Evolutionary conservation across 2,329 filamentous ascomycete species (phyloP).

Genomic region (Cladosporium colombiae): DNA sequence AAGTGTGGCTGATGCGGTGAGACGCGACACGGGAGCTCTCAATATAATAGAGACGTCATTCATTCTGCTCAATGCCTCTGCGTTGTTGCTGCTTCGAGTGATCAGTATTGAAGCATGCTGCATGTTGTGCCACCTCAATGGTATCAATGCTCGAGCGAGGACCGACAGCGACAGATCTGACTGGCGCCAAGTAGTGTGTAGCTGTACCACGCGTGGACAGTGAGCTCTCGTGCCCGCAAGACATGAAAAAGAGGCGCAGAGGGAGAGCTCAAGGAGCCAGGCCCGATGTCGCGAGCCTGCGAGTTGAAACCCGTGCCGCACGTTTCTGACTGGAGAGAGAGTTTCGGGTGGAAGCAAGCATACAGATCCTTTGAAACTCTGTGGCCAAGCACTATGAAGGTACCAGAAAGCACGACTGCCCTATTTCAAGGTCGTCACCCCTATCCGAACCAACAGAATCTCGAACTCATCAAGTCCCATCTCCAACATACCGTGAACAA

Average conservation of each 20-base stretch:
- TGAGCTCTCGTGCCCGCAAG: neutral
- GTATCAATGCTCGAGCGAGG: neutral
- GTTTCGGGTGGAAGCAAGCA: neutral
- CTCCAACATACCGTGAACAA: neutral
- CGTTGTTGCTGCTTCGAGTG: neutral
- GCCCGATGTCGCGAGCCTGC: neutral
- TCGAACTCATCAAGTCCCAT: neutral
- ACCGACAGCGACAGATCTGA: neutral
- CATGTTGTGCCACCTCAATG: neutral
- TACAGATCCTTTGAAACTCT: slow-evolving; percentile 2
- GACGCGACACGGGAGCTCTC: slow-evolving; percentile 2
- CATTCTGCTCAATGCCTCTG: neutral
- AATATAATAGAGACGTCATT: slow-evolving; percentile 20
- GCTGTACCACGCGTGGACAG: neutral
- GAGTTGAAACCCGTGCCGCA: neutral
- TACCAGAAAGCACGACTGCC: neutral
- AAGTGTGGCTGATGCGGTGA: slow-evolving; percentile 17
- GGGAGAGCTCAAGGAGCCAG: neutral
- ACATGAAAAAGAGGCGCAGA: neutral
- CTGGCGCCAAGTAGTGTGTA: neutral
- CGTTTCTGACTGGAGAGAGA: neutral
- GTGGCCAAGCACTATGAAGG: neutral
- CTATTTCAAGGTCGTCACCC: neutral
- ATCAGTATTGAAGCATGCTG: neutral
- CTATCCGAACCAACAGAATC: too few relatives aligned